A percentile compares a stretch with the other conserved stretches of the same genome.
Conservation (phyloP, 2,329 filamentous ascomycete genomes). For the Sclerotinia spermophila region DNA sequence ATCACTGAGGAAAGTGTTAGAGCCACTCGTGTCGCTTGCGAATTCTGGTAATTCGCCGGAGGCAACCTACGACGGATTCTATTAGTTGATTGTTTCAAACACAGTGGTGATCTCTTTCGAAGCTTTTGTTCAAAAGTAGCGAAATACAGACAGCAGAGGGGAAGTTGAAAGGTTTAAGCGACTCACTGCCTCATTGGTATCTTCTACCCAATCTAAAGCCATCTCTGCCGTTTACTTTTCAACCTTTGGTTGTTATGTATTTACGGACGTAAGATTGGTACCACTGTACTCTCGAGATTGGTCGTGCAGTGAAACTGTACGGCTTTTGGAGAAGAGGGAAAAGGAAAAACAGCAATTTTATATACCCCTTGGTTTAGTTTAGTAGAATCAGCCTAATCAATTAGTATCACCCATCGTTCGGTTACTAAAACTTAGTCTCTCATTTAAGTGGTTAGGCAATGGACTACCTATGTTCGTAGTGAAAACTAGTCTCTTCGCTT, state of each 20-base stretch:
- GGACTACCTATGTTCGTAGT: neutral
- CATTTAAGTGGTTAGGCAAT: neutral
- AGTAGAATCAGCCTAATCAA: neutral
- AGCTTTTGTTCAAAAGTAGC: too few relatives aligned
- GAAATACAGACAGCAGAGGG: neutral
- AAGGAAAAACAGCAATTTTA: neutral
- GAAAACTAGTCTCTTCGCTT: neutral
- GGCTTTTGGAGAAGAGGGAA: neutral
- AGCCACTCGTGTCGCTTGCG: accelerated
- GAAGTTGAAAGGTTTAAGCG: accelerated
- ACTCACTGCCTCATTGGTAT: neutral
- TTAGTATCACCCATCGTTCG: neutral
- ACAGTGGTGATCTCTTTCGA: neutral
- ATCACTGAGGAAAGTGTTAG: neutral
- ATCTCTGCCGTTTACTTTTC: neutral
- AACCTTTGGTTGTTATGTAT: neutral
- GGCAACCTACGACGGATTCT: neutral
- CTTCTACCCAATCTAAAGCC: neutral
- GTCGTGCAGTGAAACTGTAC: too few relatives aligned
- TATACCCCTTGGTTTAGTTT: neutral
- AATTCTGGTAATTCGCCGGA: neutral
- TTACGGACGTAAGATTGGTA: too few relatives aligned
- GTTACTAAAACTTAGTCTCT: neutral
- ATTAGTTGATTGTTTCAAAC: neutral
- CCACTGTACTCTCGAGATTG: neutral